Base-by-base conservation (phyloP, 306 rosid species). In the Luffa acutangula region DNA sequence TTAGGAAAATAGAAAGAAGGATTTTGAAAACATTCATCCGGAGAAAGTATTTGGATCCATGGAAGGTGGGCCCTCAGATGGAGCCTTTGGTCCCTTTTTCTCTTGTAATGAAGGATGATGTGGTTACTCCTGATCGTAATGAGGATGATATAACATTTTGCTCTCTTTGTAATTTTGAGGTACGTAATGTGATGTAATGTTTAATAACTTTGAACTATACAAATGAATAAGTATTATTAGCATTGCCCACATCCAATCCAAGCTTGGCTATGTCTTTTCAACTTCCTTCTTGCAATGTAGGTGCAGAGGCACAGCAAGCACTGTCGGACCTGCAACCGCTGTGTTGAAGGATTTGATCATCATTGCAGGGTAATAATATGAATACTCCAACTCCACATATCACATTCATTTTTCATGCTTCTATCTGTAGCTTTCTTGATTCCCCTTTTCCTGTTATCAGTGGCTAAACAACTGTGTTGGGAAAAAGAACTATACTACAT, bases 401-500 rank as follows among this genome's bases (percentile, higher is more conserved):
- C 51, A 5, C 65, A 62, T 52, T 58, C 15, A 13, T 79, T 25
- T 58, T 9, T 9, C 15, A 54, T 6, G 59, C 43, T 41, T 78
- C 21, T 4, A 36, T 58, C 15, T 4, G 18, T 10, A 9, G 13
- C 67, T 6, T 57, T 20, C 46, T 76, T 83, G 79, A 9, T 46
- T 71, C 59, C 51, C 73, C 17, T 79, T 63, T 72, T n/a, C 81
- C 33, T 73, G 59, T 73, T 73, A 43, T 75, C 88, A 95, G 99
- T 95, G 97, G 99, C 79, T 95, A 86, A 95, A 95, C 90, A 95
- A 93, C 90, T 95, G 99, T 64, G 82, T 95, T 41, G 99, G 99
- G 21, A 95, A 93, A 83, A 93, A 75, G 87, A 95, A 95, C 83
- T 93, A 95, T 86, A 89, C 97, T 3, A 88, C 96, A 1, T 95